Conservation (phyloP, 805 yeast genomes). For the Schwanniomyces pseudopolymorphus region DNA sequence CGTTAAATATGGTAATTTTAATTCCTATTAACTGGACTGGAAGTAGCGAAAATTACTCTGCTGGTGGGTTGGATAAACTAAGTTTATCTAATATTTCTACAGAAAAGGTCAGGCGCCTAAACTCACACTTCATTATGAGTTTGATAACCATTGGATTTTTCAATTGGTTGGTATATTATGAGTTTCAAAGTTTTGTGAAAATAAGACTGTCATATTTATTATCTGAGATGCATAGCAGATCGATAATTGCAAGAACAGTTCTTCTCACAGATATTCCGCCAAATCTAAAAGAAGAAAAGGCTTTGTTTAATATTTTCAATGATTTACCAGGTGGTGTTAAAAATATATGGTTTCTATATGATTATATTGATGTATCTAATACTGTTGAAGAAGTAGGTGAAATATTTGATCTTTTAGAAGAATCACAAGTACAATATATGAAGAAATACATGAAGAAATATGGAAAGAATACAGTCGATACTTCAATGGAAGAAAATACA, state of each 20-base stretch:
- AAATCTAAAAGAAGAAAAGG: conserved; percentile 21
- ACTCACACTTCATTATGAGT: conserved; percentile 64
- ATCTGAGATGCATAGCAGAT: conserved; percentile 21
- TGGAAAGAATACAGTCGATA: background rate
- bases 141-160: conserved; percentile 54
- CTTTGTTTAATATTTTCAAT: conserved; percentile 28
- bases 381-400: conserved; percentile 21
- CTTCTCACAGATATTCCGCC: conserved; percentile 49
- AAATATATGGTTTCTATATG: conserved; percentile 58
- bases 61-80: conserved; percentile 60
- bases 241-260: conserved; percentile 29
- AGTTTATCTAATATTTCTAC: conserved; percentile 71
- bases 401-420: conserved; percentile 29
- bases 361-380: conserved; percentile 18
- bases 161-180: conserved; percentile 55
- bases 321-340: conserved; percentile 55
- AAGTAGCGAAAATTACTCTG: conserved; percentile 20
- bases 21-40: conserved; percentile 63
- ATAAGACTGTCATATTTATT: conserved; percentile 46
- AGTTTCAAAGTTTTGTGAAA: conserved; percentile 50
- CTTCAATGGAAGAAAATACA: background rate
- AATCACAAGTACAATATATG: conserved; percentile 19
- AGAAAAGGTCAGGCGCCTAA: conserved; percentile 46
- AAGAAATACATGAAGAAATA: conserved; percentile 2
- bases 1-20: conserved; percentile 56